phyloP scores from a whole-genome alignment of 371 early-diverging fungal genomes.

The Mortierella sp. region DNA sequence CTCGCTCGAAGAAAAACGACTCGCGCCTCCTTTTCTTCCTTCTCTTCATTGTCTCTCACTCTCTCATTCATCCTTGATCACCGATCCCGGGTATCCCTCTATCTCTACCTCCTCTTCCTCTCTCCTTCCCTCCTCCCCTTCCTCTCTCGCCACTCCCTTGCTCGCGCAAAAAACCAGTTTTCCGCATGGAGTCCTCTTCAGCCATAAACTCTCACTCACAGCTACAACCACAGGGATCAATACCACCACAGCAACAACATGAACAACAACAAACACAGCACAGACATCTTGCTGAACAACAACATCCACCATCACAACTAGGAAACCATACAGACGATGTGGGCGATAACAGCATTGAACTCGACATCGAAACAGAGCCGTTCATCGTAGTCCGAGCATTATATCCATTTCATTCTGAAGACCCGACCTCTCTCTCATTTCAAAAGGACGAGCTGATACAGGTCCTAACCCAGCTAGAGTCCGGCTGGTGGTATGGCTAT shows the following conservation, averaged over 20 bases:
- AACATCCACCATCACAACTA: background rate
- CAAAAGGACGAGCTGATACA: slow-evolving; percentile 82
- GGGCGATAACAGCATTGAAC: background rate
- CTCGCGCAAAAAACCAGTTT: no score
- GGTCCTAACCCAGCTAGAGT: slow-evolving; percentile 82
- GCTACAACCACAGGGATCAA: background rate
- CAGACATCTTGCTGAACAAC: background rate
- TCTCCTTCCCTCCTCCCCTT: background rate
- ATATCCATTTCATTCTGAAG: slow-evolving; percentile 48
- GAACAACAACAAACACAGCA: background rate
- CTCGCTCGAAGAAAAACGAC: no score
- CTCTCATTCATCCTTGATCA: background rate
- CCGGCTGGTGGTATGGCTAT: slow-evolving; percentile 94
- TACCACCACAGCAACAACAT: slow-evolving; percentile 8
- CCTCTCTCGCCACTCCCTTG: background rate
- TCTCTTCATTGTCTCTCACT: no score
- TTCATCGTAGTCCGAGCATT: slow-evolving; percentile 46
- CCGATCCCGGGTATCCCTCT: background rate
- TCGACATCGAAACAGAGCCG: slow-evolving; percentile 21
- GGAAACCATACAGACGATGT: background rate
- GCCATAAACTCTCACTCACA: background rate
- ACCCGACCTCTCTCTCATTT: slow-evolving; percentile 72
- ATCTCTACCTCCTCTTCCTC: background rate
- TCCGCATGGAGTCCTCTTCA: background rate
- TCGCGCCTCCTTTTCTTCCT: no score